Percentiles rank a stretch among this genome's conserved stretches.
Conservation (phyloP, 306 rosid genomes). For the Datisca glomerata region DNA sequence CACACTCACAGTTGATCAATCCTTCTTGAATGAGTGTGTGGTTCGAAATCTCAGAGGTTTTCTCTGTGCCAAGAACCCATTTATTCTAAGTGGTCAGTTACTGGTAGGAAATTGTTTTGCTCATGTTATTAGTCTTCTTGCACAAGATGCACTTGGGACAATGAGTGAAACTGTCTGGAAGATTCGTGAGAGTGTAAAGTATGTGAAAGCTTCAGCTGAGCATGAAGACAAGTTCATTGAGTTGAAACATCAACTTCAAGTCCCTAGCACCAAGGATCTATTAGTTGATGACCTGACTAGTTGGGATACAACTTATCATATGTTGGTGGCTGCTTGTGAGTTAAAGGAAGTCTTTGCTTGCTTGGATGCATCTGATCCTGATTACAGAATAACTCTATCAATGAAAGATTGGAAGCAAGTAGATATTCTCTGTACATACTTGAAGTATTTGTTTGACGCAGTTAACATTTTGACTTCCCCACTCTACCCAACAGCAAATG, state of each 20-base stretch:
- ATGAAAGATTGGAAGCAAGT: slow-evolving; percentile 67
- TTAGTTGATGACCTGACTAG: slow-evolving; percentile 47
- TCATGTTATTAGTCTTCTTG: slow-evolving; percentile 65
- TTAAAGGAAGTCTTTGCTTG: slow-evolving; percentile 72
- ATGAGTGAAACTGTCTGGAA: slow-evolving; percentile 38
- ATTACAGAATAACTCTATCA: slow-evolving; percentile 33
- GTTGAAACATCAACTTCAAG: slow-evolving; percentile 71
- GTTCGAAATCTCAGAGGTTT: slow-evolving; percentile 48
- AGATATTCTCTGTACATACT: slow-evolving; percentile 50
- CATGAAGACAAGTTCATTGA: slow-evolving; percentile 53
- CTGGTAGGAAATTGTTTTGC: slow-evolving; percentile 66
- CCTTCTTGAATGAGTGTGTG: slow-evolving; percentile 41
- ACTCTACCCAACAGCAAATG: slow-evolving; percentile 57
- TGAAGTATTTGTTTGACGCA: slow-evolving; percentile 62
- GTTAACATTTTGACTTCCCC: slow-evolving; percentile 39
- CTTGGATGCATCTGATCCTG: slow-evolving; percentile 49
- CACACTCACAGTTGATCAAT: slow-evolving; percentile 52
- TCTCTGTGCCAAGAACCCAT: slow-evolving; percentile 59
- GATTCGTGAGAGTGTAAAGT: slow-evolving; percentile 77
- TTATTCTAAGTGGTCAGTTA: slow-evolving; percentile 68
- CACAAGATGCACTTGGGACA: slow-evolving; percentile 34
- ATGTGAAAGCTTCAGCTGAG: slow-evolving; percentile 51
- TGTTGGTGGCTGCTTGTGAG: slow-evolving; percentile 77
- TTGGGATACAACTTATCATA: slow-evolving; percentile 82
- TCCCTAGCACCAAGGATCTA: slow-evolving; percentile 48